A percentile compares a stretch with the other conserved stretches of the same genome.
These are phyloP conservation scores for Aureobasidium sp. DNA, from an alignment of 2,329 filamentous ascomycete genomes.

Conservation along the genomic window DNA sequence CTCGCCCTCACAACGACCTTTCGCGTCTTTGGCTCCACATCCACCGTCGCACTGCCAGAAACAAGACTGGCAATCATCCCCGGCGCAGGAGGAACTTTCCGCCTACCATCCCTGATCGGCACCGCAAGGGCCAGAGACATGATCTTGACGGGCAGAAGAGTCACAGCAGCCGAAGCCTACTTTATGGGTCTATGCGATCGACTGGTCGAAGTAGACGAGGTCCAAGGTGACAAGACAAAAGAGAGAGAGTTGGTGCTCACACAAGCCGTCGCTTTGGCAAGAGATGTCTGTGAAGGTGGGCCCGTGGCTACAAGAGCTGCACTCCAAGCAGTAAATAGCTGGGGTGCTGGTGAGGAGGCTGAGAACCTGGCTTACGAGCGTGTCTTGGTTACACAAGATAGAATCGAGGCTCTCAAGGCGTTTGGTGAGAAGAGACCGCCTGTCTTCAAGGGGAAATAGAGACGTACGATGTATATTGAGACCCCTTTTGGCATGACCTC, in stretches of 20 bases:
- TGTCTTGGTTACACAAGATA: slow-evolving; percentile 76
- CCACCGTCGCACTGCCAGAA: slow-evolving; percentile 76
- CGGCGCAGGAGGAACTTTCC: slow-evolving; percentile 85
- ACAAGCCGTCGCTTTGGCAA: slow-evolving; percentile 69
- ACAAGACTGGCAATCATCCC: slow-evolving; percentile 90
- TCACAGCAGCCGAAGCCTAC: slow-evolving; percentile 77
- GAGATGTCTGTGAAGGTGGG: slow-evolving; percentile 81
- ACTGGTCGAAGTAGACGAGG: slow-evolving; percentile 68
- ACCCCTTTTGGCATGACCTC: not conserved
- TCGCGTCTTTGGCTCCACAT: slow-evolving; percentile 74
- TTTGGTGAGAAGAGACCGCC: slow-evolving; percentile 72
- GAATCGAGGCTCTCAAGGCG: slow-evolving; percentile 77
- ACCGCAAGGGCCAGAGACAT: slow-evolving; percentile 75
- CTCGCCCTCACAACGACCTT: slow-evolving; percentile 83
- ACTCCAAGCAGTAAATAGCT: slow-evolving; percentile 67
- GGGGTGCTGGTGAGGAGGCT: slow-evolving; percentile 56
- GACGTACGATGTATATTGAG: not conserved
- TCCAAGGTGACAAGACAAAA: slow-evolving; percentile 42
- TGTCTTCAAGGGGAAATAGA: slow-evolving; percentile 51
- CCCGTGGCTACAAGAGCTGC: slow-evolving; percentile 75
- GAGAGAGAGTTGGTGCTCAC: slow-evolving; percentile 58
- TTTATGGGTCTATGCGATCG: slow-evolving; percentile 84
- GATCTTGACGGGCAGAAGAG: slow-evolving; percentile 80
- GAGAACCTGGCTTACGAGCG: slow-evolving; percentile 82
- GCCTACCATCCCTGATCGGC: slow-evolving; percentile 75